phyloP scores from a whole-genome alignment of 2,329 filamentous ascomycete species.

The Fusarium metavorans region DNA sequence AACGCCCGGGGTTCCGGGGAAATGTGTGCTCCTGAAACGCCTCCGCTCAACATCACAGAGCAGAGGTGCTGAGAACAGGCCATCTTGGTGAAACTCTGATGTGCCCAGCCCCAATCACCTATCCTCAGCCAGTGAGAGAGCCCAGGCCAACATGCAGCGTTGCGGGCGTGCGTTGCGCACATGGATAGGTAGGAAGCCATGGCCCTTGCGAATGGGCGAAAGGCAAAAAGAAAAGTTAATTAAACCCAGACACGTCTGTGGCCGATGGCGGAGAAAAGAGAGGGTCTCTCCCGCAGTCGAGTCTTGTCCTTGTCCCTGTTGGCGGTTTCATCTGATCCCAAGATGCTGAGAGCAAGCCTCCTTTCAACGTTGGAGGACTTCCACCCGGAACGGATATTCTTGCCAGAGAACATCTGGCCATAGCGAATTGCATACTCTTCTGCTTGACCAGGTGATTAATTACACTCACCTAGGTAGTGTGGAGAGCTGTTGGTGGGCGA shows the following conservation, averaged over 20 bases:
- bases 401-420: conserved; percentile 22
- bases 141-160: not conserved
- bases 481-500: not conserved
- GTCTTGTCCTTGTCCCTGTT: conserved; percentile 12
- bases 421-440: conserved; percentile 6
- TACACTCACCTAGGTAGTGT: conserved; percentile 18
- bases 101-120: conserved; percentile 12
- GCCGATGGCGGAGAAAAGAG: conserved; percentile 17
- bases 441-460: not conserved
- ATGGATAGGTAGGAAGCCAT: not conserved
- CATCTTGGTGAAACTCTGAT: conserved; percentile 22
- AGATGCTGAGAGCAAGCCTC: conserved; percentile 11
- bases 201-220: not conserved
- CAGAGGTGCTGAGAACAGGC: conserved; percentile 21
- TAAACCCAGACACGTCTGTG: conserved; percentile 8
- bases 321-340: conserved; percentile 36
- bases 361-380: not conserved
- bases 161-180: not conserved
- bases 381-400: not conserved
- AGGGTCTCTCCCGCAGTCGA: conserved; percentile 7
- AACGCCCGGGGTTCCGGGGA: conserved; percentile 28
- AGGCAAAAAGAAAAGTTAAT: conserved; percentile 23
- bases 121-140: conserved; percentile 3
- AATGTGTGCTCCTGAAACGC: conserved; percentile 37
- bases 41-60: conserved; percentile 1